phyloP scores from a whole-genome alignment of 2,329 filamentous ascomycete species.

The Apiospora koreana region DNA sequence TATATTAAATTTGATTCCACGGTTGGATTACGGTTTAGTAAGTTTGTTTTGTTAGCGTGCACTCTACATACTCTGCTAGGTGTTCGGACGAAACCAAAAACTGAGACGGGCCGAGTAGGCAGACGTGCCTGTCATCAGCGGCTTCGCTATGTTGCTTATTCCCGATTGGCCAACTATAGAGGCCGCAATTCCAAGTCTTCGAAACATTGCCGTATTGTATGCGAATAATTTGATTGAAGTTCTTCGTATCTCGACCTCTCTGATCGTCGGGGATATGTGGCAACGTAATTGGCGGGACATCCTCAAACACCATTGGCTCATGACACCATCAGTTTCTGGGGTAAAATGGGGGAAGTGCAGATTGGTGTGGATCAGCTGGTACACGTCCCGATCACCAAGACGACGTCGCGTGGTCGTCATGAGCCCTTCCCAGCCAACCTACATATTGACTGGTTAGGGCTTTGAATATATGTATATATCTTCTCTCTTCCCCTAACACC shows the following conservation, averaged over 20 bases:
- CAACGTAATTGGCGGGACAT: neutral
- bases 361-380: neutral
- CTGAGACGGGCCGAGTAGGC: neutral
- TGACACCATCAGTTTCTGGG: neutral
- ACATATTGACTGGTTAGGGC: neutral
- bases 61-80: neutral
- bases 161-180: neutral
- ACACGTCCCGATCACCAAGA: neutral
- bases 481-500: too few species aligned
- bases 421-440: neutral
- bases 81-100: neutral
- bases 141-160: too few species aligned
- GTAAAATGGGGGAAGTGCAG: neutral
- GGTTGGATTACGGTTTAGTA: neutral
- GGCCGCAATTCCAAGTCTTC: too few species aligned
- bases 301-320: neutral
- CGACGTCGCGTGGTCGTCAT: conserved; percentile 8
- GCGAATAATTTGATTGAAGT: neutral
- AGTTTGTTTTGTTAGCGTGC: neutral
- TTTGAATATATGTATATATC: too few species aligned
- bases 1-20: neutral
- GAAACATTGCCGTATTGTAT: too few species aligned
- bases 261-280: too few species aligned
- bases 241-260: neutral
- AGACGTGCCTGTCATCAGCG: too few species aligned